phyloP scores from a whole-genome alignment of 495 filamentous ascomycete genomes.

The Aspergillus sclerotiicarbonarius region DNA sequence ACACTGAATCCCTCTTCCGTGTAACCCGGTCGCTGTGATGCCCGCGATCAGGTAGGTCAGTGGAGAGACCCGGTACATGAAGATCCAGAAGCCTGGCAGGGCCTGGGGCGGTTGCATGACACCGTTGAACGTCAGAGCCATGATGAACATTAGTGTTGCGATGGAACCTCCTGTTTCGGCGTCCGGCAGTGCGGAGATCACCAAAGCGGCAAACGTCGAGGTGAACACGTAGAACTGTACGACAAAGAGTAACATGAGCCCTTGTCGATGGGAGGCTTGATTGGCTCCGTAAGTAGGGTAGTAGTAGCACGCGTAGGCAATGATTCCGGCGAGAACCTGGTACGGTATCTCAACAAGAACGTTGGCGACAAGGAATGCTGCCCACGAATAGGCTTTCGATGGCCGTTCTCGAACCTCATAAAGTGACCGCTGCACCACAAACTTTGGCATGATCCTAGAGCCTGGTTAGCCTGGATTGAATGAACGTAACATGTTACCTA shows the following conservation, averaged over 20 bases:
- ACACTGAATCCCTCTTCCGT: constrained; percentile 43
- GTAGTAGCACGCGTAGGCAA: constrained; percentile 63
- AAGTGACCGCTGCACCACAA: constrained; percentile 60
- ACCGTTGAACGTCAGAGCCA: constrained; percentile 62
- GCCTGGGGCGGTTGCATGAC: constrained; percentile 52
- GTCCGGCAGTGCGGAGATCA: constrained; percentile 49
- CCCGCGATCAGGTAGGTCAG: constrained; percentile 59
- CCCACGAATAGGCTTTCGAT: constrained; percentile 71
- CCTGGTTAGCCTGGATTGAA: not conserved
- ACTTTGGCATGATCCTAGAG: constrained; percentile 68
- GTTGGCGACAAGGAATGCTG: constrained; percentile 64
- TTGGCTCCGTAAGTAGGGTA: constrained; percentile 49
- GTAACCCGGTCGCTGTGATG: constrained; percentile 47
- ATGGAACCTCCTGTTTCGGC: constrained; percentile 56
- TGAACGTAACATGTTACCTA: constrained; percentile 16
- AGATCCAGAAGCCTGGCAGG: constrained; percentile 57
- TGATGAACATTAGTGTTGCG: constrained; percentile 58
- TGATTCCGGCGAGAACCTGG: constrained; percentile 56
- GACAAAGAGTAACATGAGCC: constrained; percentile 52
- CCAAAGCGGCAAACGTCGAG: constrained; percentile 63
- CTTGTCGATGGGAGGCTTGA: constrained; percentile 39
- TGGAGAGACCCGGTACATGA: constrained; percentile 55
- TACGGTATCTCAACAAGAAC: constrained; percentile 75
- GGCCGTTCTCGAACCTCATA: constrained; percentile 70
- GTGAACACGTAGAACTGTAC: constrained; percentile 67